Evolutionary conservation across 2,329 filamentous ascomycete genomes (phyloP), one percentile per base, ranked within the genome.

Genomic region (Cladophialophora carrionii): DNA sequence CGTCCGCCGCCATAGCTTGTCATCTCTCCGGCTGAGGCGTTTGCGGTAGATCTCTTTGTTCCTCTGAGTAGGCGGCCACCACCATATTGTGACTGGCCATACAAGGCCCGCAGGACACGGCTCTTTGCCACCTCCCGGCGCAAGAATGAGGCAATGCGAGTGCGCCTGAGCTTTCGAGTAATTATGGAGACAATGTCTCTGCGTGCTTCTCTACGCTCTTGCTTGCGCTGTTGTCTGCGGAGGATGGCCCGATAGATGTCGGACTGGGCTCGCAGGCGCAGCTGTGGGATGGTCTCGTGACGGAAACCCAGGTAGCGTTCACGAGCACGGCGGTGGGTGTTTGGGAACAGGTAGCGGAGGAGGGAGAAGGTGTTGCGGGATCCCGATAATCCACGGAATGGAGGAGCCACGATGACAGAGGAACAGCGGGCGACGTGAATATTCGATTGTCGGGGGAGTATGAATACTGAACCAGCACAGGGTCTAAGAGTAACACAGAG

Each of bases 211-310:
- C 76, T 80, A 74, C 80, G 79, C 69, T 83, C 79, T 70, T 78
- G 77, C 66, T 83, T 81, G 71, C 80, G 83, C 55, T 79, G 81
- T 76, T 91, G 88, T 57, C 85, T 85, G 71, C 83, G 82, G 68
- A 93, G 80, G 63, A 96, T 82, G 68, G 88, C 90, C 53, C 84
- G 84, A 75, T 95, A 96, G 69, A 96, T 87, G 62, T 87, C 86
- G 43, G 88, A 88, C 78, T 96, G 92, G 8, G 91, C 79, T 60
- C 84, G 82, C 74, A 88, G 86, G 73, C 89, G 90, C 72, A 91
- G 84, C 57, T 83, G 80, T 12, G 91, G 90, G 26, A 96, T 77
- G 4, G 86, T 90, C 72, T 92, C 87, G 83, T 91, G 85, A 68
- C 87, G 90, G 76, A 96, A 87, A 70, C 83, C 81, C 71, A 88